Conservation (phyloP, 345 rosid species). For the Acer campestre region DNA sequence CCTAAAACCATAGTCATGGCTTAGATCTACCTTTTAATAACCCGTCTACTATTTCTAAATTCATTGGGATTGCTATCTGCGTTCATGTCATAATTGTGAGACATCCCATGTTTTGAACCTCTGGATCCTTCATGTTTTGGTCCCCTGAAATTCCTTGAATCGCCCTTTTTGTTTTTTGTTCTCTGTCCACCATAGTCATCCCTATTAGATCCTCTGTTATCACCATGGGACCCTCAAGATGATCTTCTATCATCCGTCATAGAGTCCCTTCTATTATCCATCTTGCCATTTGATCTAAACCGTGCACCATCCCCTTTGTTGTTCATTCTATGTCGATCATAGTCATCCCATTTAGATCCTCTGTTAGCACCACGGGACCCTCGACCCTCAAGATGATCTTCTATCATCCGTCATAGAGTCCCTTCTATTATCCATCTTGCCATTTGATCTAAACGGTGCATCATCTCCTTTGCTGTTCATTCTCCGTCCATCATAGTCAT, state of each 20-base stretch:
- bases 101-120: slow-evolving; percentile 20
- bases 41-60: slow-evolving; percentile 53
- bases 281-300: slow-evolving; percentile 34
- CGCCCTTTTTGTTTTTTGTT: slow-evolving; percentile 8
- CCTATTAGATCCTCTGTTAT: slow-evolving; percentile 27
- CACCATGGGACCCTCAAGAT: slow-evolving; percentile 30
- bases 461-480: slow-evolving; percentile 27
- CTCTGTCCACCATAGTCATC: slow-evolving; percentile 19
- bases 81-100: slow-evolving; percentile 19
- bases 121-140: slow-evolving; percentile 23
- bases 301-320: slow-evolving; percentile 23
- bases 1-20: too few relatives aligned
- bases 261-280: slow-evolving; percentile 33
- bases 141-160: slow-evolving; percentile 21
- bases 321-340: slow-evolving; percentile 18
- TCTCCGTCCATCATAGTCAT: slow-evolving; percentile 21
- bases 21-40: slow-evolving; percentile 49
- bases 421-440: slow-evolving; percentile 41
- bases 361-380: slow-evolving; percentile 31
- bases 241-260: slow-evolving; percentile 25
- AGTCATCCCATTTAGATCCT: slow-evolving; percentile 27
- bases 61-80: slow-evolving; percentile 33
- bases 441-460: slow-evolving; percentile 20
- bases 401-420: slow-evolving; percentile 20
- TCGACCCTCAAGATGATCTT: slow-evolving; percentile 23